Conservation (phyloP, 352 stramenopile species). For the Pythium aphanidermatum region DNA sequence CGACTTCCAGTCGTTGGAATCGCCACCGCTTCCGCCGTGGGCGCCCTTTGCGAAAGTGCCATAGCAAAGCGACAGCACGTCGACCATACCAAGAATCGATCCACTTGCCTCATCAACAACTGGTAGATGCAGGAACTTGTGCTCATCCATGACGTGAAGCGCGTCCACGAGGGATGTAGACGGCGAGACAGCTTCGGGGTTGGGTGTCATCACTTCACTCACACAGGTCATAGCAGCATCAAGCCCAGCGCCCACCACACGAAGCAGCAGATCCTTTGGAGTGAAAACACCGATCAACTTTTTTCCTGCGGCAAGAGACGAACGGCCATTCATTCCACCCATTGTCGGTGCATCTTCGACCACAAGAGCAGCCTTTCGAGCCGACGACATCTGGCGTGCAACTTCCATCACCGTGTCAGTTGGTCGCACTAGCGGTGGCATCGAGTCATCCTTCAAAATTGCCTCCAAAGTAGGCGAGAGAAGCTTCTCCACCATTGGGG, state of each 20-base stretch:
- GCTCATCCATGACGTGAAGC: conserved; percentile 97
- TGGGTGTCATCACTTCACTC: conserved; percentile 94
- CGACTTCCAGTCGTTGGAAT: conserved; percentile 72
- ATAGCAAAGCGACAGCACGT: conserved; percentile 86
- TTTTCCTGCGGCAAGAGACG: conserved; percentile 48
- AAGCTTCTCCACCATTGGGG: conserved; percentile 83
- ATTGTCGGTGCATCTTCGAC: conserved; percentile 68
- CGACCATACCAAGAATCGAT: conserved; percentile 79
- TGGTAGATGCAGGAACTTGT: conserved; percentile 96
- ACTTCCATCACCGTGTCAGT: conserved; percentile 83
- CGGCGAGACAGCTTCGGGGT: conserved; percentile 91
- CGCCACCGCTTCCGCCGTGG: conserved; percentile 37
- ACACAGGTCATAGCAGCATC: conserved; percentile 88
- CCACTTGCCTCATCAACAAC: conserved; percentile 85
- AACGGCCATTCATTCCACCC: too few relatives aligned
- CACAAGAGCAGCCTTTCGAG: conserved; percentile 74
- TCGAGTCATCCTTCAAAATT: conserved; percentile 71
- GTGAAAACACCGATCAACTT: conserved; percentile 95
- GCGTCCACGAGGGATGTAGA: conserved; percentile 94
- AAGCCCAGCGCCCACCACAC: conserved; percentile 90
- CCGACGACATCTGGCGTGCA: conserved; percentile 78
- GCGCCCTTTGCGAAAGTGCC: conserved; percentile 76
- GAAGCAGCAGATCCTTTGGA: conserved; percentile 96
- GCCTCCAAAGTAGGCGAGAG: conserved; percentile 77
- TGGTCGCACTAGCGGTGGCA: conserved; percentile 70